Evolutionary conservation across 805 yeast species (phyloP), one percentile per base, ranked within the genome.

Genomic region (Spathaspora hagerdaliae): DNA sequence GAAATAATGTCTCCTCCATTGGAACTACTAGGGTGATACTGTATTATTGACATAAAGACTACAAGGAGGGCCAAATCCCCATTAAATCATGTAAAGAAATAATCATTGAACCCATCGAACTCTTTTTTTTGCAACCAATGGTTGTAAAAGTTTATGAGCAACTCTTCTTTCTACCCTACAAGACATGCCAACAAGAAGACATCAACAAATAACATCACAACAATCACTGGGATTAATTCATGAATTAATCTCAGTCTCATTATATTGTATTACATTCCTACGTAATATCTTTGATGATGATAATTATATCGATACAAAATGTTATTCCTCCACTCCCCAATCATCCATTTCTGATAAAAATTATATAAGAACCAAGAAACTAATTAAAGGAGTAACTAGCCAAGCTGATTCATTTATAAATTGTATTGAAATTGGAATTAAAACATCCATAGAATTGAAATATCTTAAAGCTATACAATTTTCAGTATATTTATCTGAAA

Each of bases 211-310:
- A 11, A 41, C 45, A 8, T 31, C 10, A 10, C 7, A 11, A 5
- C 42, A 50, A 29, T 52, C 54, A 1, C 41, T 32, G 14, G 13
- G 27, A 10, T 57, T 77, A 44, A 63, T 79, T 6, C 73, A 77
- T 43, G 69, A 80, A 1, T 66, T 79, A 60, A 50, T 81, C 13
- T 59, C 70, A 0, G 77, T 78, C 71, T 71, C 83, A 0, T 65
- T 81, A 51, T 82, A 85, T 1, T 79, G 85, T 52, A 62, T 82
- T 27, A 74, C 82, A 1, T 82, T 71, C 52, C 59, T 81, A 12
- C 65, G 86, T 47, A 81, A 82, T 1, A 60, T 82, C 15, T 81
- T 82, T 48, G 77, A 78, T 7, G 84, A 81, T 49, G 76, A 71
- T 10, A 70, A 67, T 53, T 82, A 77, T 55, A 64, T 64, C 27